phyloP scores from a whole-genome alignment of 2,329 filamentous ascomycete species.

The Cladosporium velox region DNA sequence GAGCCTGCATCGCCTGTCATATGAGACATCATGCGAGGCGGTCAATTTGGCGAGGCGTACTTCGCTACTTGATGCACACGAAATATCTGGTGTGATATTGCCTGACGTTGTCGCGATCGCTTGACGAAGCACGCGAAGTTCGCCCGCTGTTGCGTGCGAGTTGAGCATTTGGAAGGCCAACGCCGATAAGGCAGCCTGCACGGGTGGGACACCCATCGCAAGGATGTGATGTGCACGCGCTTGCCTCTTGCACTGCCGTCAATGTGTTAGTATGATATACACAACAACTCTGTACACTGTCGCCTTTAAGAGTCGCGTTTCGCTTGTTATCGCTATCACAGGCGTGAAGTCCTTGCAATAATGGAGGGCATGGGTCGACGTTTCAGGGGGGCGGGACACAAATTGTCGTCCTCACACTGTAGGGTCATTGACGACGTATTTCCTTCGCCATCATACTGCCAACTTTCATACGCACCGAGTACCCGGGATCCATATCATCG shows the following conservation, averaged over 20 bases:
- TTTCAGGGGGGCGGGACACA: slow-evolving; percentile 4
- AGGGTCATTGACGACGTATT: background rate
- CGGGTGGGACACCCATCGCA: background rate
- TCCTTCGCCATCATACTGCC: background rate
- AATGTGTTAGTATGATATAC: background rate
- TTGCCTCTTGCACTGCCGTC: background rate
- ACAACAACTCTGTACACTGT: background rate
- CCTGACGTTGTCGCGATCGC: background rate
- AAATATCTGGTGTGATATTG: background rate
- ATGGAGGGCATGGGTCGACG: background rate
- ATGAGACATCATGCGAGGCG: slow-evolving; percentile 8
- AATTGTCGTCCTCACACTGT: background rate
- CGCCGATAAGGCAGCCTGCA: background rate
- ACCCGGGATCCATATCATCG: background rate
- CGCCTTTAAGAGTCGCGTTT: background rate
- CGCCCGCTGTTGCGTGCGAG: background rate
- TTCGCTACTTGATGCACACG: background rate
- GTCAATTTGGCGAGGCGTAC: background rate
- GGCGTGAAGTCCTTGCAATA: background rate
- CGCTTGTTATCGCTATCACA: background rate
- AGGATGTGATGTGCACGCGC: background rate
- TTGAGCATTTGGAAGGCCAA: background rate
- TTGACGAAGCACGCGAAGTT: slow-evolving; percentile 1
- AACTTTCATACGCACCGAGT: background rate
- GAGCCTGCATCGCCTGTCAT: background rate